These are phyloP conservation scores for Ramaria sp. DNA, from an alignment of 768 basidiomycete genomes.

Conservation along the genomic window DNA sequence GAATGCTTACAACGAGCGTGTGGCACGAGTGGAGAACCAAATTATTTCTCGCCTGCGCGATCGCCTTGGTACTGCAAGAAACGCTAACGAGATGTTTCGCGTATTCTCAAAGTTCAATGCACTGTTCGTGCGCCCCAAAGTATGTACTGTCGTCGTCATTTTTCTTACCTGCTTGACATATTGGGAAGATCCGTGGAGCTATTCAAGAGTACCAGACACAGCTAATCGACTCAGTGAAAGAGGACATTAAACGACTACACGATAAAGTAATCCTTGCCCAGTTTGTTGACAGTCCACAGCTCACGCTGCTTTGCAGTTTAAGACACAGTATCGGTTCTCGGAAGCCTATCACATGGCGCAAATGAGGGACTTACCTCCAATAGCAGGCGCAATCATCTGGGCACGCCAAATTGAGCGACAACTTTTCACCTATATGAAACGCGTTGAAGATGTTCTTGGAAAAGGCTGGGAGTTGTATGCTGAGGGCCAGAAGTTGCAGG, in stretches of 20 bases:
- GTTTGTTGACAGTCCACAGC: background rate
- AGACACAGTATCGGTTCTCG: constrained; percentile 90
- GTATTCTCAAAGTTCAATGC: constrained; percentile 99
- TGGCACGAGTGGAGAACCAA: constrained; percentile 95
- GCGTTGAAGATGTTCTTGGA: constrained; percentile 95
- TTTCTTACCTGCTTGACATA: background rate
- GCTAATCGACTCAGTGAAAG: constrained; percentile 96
- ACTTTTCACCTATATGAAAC: constrained; percentile 93
- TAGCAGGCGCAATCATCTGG: constrained; percentile 97
- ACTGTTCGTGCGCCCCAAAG: constrained; percentile 91
- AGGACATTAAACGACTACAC: constrained; percentile 91
- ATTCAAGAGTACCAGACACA: constrained; percentile 99
- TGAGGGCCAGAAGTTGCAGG: constrained; percentile 96
- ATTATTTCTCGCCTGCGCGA: constrained; percentile 92
- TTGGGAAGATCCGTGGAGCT: constrained; percentile 80
- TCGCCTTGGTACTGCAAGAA: constrained; percentile 86
- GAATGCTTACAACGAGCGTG: constrained; percentile 95
- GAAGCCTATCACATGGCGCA: constrained; percentile 98
- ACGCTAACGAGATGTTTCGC: constrained; percentile 99
- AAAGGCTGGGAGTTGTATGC: constrained; percentile 99
- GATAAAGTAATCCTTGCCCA: constrained; percentile 52
- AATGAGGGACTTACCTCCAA: constrained; percentile 97
- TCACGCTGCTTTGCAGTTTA: constrained; percentile 47
- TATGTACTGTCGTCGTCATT: constrained; percentile 21
- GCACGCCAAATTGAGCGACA: constrained; percentile 98